These are phyloP conservation scores for Pontederia paniculata DNA, from an alignment of 176 grass and related monocot species.

Conservation along the genomic window DNA sequence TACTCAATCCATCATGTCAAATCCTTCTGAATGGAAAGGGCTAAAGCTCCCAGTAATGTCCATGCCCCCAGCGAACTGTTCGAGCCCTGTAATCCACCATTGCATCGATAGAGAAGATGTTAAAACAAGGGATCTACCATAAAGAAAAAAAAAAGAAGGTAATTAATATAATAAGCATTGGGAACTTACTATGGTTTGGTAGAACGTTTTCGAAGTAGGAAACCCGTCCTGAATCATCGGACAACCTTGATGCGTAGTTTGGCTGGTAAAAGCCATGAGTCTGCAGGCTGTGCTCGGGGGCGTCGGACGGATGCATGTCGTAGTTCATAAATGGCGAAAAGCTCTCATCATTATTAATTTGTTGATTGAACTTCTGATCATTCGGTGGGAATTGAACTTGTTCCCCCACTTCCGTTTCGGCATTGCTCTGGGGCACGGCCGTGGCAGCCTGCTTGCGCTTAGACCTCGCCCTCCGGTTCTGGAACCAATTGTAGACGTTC, in stretches of 20 bases:
- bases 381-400: constrained; percentile 52
- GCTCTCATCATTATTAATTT: background rate
- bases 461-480: constrained; percentile 72
- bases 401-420: constrained; percentile 51
- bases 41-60: constrained; percentile 39
- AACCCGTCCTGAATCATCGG: constrained; percentile 44
- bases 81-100: constrained; percentile 41
- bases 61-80: constrained; percentile 55
- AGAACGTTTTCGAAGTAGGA: constrained; percentile 63
- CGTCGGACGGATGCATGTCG: constrained; percentile 33
- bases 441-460: constrained; percentile 68
- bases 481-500: constrained; percentile 95
- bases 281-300: constrained; percentile 18
- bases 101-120: background rate
- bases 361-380: constrained; percentile 46
- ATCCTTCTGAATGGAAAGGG: constrained; percentile 38
- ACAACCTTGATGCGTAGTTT: constrained; percentile 26
- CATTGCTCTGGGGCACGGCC: constrained; percentile 37
- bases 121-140: background rate
- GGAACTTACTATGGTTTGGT: constrained; percentile 45
- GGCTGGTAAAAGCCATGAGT: constrained; percentile 38
- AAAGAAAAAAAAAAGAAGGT: background rate
- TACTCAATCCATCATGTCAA: constrained; percentile 65
- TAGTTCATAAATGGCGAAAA: constrained; percentile 25
- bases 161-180: background rate